These are phyloP conservation scores for Zychaea mexicana DNA, from an alignment of 371 early-diverging fungal species.

Conservation along the genomic window DNA sequence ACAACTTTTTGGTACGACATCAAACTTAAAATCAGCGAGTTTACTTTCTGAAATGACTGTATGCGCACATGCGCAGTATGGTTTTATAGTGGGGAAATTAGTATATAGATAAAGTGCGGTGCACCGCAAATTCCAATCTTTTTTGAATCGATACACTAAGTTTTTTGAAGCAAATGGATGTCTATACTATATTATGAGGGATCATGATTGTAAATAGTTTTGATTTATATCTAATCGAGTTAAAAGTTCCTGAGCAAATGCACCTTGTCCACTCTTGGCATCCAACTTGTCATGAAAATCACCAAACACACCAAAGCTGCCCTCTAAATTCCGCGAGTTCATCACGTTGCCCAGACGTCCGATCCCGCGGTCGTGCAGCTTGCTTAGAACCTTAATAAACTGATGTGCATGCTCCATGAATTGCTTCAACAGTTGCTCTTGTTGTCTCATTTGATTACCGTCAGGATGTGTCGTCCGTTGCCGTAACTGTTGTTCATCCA, in stretches of 20 bases:
- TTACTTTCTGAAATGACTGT: no score
- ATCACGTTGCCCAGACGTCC: conserved; percentile 36
- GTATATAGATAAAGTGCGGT: no score
- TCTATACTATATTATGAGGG: neutral
- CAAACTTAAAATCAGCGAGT: no score
- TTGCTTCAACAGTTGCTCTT: conserved; percentile 27
- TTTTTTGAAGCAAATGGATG: no score
- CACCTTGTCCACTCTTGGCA: conserved; percentile 25
- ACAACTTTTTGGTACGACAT: no score
- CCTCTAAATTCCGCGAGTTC: conserved; percentile 23
- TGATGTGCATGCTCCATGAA: conserved; percentile 32
- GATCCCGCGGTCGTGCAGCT: conserved; percentile 43
- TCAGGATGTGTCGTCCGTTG: neutral
- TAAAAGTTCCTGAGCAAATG: conserved; percentile 34
- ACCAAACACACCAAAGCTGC: conserved; percentile 21
- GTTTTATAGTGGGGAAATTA: no score
- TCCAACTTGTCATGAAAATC: conserved; percentile 29
- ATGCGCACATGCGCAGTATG: no score
- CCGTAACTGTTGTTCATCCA: conserved; percentile 11
- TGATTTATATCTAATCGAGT: conserved; percentile 25
- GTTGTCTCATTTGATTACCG: neutral
- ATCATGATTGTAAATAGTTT: conserved; percentile 13
- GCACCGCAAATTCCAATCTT: no score
- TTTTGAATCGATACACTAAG: no score
- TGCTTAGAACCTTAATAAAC: conserved; percentile 36